Percentiles rank a stretch among this genome's conserved stretches.
These are phyloP conservation scores for Ormosia emarginata DNA, from an alignment of 306 rosid genomes.

Conservation along the genomic window DNA sequence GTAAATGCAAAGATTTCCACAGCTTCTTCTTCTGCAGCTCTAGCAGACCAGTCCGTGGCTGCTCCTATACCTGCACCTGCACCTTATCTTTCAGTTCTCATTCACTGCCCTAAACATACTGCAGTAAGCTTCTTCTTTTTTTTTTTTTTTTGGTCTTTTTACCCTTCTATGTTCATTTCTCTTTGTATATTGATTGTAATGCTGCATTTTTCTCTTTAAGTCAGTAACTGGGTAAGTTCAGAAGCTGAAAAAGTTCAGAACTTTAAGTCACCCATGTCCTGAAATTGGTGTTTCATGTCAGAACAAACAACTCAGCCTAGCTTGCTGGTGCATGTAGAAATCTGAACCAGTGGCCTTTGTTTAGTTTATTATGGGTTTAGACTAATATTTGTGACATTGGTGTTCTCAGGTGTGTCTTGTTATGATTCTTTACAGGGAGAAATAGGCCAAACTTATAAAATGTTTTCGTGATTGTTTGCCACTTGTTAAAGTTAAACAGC, in stretches of 20 bases:
- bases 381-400: background rate
- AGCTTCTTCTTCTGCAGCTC: slow-evolving; percentile 23
- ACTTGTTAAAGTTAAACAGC: background rate
- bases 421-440: background rate
- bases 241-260: background rate
- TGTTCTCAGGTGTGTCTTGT: background rate
- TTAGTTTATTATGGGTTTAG: background rate
- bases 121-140: slow-evolving; percentile 46
- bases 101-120: slow-evolving; percentile 59
- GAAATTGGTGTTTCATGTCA: background rate
- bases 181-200: background rate
- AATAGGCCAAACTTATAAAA: background rate
- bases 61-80: slow-evolving; percentile 11
- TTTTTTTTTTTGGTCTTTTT: background rate
- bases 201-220: background rate
- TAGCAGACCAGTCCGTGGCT: slow-evolving; percentile 28
- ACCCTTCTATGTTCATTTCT: background rate
- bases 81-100: slow-evolving; percentile 54
- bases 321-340: background rate
- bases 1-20: slow-evolving; percentile 26
- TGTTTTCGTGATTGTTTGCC: background rate
- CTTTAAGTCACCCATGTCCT: background rate
- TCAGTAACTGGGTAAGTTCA: background rate
- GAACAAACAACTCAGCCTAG: background rate
- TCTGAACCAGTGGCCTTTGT: background rate